Conservation (phyloP, 805 yeast species). For the Wickerhamiella bombiphila region DNA sequence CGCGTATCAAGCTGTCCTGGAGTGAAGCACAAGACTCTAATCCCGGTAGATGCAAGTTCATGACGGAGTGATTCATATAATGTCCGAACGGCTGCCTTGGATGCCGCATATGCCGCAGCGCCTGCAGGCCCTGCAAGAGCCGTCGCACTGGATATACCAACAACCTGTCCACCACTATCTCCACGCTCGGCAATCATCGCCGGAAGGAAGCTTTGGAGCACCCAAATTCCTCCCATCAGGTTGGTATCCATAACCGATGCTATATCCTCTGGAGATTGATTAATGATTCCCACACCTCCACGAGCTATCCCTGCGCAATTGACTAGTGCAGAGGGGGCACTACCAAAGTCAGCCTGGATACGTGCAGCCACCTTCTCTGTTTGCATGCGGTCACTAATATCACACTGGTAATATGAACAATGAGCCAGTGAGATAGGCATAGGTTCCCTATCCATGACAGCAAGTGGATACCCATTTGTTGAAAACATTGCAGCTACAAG, state of each 20-base stretch:
- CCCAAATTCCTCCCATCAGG: conserved; percentile 47
- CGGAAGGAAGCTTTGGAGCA: conserved; percentile 49
- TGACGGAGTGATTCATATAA: conserved; percentile 55
- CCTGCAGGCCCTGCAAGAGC: conserved; percentile 69
- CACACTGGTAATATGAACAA: conserved; percentile 4
- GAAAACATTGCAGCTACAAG: conserved; percentile 14
- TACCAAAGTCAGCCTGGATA: conserved; percentile 66
- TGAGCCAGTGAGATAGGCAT: conserved; percentile 10
- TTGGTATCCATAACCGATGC: conserved; percentile 45
- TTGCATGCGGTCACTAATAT: conserved; percentile 23
- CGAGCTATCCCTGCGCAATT: conserved; percentile 85
- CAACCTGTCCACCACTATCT: conserved; percentile 36
- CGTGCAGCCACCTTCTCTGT: conserved; percentile 39
- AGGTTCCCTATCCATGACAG: conserved; percentile 10
- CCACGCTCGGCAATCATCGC: conserved; percentile 37
- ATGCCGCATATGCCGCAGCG: conserved; percentile 59
- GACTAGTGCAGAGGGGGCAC: conserved; percentile 62
- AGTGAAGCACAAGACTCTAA: conserved; percentile 56
- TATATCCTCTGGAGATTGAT: conserved; percentile 26
- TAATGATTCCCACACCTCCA: conserved; percentile 38
- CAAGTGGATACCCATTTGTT: conserved; percentile 10
- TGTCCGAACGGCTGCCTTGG: conserved; percentile 64
- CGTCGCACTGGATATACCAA: conserved; percentile 60
- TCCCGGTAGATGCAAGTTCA: conserved; percentile 36
- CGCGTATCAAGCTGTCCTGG: conserved; percentile 66